Evolutionary conservation across 2,329 filamentous ascomycete genomes (phyloP).

Genomic region (Davidsoniella eucalypti): DNA sequence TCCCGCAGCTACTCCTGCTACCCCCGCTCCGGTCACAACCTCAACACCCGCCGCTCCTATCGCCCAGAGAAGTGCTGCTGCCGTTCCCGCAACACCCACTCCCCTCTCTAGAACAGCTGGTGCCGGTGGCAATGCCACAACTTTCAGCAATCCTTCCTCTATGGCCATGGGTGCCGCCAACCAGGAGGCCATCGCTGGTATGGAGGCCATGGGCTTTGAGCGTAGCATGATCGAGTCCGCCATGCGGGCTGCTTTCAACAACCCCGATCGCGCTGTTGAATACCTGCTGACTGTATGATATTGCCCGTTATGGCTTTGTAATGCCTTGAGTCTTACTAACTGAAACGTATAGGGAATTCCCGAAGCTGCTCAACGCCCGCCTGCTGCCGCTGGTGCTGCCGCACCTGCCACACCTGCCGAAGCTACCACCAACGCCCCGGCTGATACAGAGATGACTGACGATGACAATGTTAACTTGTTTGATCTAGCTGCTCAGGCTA

Average conservation of each 20-base stretch:
- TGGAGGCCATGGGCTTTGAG: constrained; percentile 96
- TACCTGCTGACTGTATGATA: constrained; percentile 68
- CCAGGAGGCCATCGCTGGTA: constrained; percentile 67
- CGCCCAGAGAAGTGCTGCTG: constrained; percentile 31
- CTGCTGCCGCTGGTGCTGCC: constrained; percentile 24
- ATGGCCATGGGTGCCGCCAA: constrained; percentile 74
- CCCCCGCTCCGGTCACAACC: constrained; percentile 37
- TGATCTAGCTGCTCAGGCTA: constrained; percentile 71
- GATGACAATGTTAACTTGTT: constrained; percentile 74
- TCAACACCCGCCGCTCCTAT: constrained; percentile 34
- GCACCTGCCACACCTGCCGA: constrained; percentile 28
- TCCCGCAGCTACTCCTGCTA: constrained; percentile 42
- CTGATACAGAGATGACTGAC: constrained; percentile 25
- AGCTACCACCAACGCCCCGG: constrained; percentile 24
- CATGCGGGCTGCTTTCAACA: constrained; percentile 92
- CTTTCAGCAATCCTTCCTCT: constrained; percentile 57
- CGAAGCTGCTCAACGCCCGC: constrained; percentile 50
- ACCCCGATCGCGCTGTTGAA: constrained; percentile 92
- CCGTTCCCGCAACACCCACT: constrained; percentile 37
- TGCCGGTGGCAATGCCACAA: constrained; percentile 23
- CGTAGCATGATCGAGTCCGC: constrained; percentile 77
- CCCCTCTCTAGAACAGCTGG: constrained; percentile 27
- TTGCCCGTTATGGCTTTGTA: neutral
- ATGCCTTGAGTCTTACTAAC: neutral
- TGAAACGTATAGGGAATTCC: constrained; percentile 58